Base-by-base conservation (phyloP, 164 flowering plant genomes). In the Vitis rupestris region DNA sequence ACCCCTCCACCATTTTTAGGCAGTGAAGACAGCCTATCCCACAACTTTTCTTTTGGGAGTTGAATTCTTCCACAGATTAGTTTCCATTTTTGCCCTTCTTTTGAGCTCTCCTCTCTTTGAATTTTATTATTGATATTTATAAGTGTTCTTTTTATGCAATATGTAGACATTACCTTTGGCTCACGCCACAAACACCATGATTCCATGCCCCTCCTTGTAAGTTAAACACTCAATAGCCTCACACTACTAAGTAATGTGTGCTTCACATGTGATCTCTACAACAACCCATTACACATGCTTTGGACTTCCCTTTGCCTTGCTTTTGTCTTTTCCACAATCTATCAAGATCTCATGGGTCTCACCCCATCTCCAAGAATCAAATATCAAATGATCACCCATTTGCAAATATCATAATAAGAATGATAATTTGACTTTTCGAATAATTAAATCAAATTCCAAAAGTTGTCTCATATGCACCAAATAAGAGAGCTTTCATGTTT, bases 141-240 rank as follows among this genome's bases (percentile, higher is more conserved):
- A 37, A 9, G 50, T 19, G 10, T 19, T 47, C 48, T 69, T 61
- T 61, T 63, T 30, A 61, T 56, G 70, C 51, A 17, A 16, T 31
- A 17, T 63, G 49, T 56, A 14, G 64, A 65, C 64, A 62, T 63
- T 74, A 31, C 68, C 76, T 56, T 62, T n/a, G 66, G 62, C 23
- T 74, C 76, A 73, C 72, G 76, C 72, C 37, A 68, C 68, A 73
- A 73, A 63, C 67, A 73, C 76, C 59, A 73, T 74, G 68, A 74
- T 74, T 68, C 68, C 72, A 55, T 74, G 64, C 69, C 76, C 72
- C 54, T 60, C 27, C 66, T 61, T 16, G 17, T n/a, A 66, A 71
- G 74, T 71, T 8, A 59, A 10, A 50, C 57, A 65, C 64, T 64
- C 61, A 8, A 67, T 61, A 27, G 66, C 58, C 50, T 50, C 64